Base-by-base conservation (phyloP, 495 filamentous ascomycete species). In the Penicillium parvum region DNA sequence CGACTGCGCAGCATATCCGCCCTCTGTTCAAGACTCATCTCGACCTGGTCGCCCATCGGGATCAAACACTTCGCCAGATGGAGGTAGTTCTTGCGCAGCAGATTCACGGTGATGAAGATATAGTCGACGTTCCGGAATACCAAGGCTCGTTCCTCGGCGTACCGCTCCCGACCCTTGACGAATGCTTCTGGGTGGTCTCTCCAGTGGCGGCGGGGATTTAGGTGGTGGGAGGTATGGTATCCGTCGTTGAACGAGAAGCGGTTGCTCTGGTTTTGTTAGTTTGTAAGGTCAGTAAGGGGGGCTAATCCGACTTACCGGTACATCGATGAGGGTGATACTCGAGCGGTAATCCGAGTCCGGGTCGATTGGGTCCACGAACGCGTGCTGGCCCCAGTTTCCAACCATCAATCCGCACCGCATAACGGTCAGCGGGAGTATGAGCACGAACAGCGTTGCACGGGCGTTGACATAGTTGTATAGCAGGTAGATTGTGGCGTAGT, bases 321-420 rank as follows among this genome's bases (percentile, higher is more conserved):
- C 81, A 58, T 88, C 84, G 40, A 88, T 81, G 33, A 87, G 50
- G 3, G 84, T 87, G 46, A 86, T 84, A 50, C 81, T 85, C 1
- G 79, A 82, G 5, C 82, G 68, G 40, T 80, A 86, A 52, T 86
- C 83, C 6, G 82, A 85, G 36, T 78, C 72, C 0, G 84, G 84
- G 27, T 85, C 80, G 10, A 67, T 60, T 11, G 83, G 75, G 47
- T 88, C 84, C 5, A 87, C 83, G 19, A 87, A 73, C 5, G 83
- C 83, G 55, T 88, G 84, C 45, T 88, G 84, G 17, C 81, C 84
- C 81, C 81, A 88, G 52, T 88, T 88, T 1, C 84, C 84, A 8
- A 83, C 70, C 83, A 86, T 86, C 28, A 87, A 50, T 2, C 78
- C 84, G 14, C 81, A 49, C 2, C 83, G 75, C 57, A 87, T 68